A percentile compares a stretch with the other conserved stretches of the same genome.
Conservation (phyloP, 1,284 basidiomycete species). For the Malassezia psittaci region DNA sequence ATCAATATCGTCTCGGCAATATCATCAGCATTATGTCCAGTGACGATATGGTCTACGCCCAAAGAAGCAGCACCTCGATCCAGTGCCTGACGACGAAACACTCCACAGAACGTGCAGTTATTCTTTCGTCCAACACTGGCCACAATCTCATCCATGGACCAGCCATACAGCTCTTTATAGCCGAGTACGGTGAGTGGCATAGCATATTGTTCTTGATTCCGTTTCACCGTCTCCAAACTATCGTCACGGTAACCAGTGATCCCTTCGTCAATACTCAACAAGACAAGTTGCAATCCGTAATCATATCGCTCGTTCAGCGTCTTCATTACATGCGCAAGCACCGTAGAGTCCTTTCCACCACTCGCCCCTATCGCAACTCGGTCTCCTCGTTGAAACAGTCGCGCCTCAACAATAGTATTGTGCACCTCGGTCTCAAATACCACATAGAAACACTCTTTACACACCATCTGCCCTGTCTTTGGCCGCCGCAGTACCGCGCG, state of each 20-base stretch:
- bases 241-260: conserved; percentile 98
- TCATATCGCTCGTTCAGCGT: conserved; percentile 83
- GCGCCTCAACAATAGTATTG: conserved; percentile 65
- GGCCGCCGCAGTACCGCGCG: conserved; percentile 84
- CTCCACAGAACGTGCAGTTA: conserved; percentile 98
- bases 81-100: conserved; percentile 88
- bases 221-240: conserved; percentile 94
- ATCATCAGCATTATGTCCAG: conserved; percentile 97
- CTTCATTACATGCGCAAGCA: conserved; percentile 93
- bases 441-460: conserved; percentile 86
- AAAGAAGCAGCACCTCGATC: conserved; percentile 84
- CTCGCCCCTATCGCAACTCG: conserved; percentile 93
- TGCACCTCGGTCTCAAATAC: conserved; percentile 98
- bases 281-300: conserved; percentile 80
- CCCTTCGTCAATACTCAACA: conserved; percentile 95
- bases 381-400: conserved; percentile 79
- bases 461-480: conserved; percentile 94
- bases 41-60: conserved; percentile 92
- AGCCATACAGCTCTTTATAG: conserved; percentile 92
- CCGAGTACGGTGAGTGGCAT: conserved; percentile 91
- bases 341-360: conserved; percentile 97
- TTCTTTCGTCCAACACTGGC: conserved; percentile 89
- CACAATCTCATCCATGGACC: conserved; percentile 98
- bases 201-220: conserved; percentile 88
- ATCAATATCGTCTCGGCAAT: conserved; percentile 97